A percentile compares a stretch with the other conserved stretches of the same genome.
Evolutionary conservation across 164 flowering plant genomes (phyloP).

Genomic region (Magnolia sinica): DNA sequence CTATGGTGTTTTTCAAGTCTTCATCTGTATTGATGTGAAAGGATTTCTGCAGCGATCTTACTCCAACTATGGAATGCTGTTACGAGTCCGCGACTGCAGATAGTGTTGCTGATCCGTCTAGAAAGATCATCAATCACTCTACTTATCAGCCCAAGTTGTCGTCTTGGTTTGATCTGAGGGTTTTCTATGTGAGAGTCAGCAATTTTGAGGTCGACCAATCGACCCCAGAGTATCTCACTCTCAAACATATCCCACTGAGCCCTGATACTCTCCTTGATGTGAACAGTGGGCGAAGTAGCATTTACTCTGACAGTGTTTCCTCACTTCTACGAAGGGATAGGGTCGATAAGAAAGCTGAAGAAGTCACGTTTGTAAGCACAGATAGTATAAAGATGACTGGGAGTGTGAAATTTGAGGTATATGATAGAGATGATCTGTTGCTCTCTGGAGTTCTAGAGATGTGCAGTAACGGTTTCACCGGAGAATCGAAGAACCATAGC

Average conservation of each 20-base stretch:
- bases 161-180: constrained; percentile 76
- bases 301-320: constrained; percentile 51
- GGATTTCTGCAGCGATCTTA: background rate
- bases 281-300: constrained; percentile 56
- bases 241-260: constrained; percentile 66
- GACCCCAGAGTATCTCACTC: constrained; percentile 62
- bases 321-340: constrained; percentile 69
- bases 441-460: constrained; percentile 69
- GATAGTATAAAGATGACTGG: constrained; percentile 73
- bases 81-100: constrained; percentile 28
- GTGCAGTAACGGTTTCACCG: constrained; percentile 44
- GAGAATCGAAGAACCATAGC: constrained; percentile 31
- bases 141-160: constrained; percentile 34
- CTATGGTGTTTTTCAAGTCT: background rate
- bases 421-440: constrained; percentile 52
- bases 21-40: background rate
- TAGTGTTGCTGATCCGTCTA: constrained; percentile 30
- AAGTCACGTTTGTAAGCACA: constrained; percentile 75
- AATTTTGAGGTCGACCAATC: constrained; percentile 62
- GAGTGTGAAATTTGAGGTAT: constrained; percentile 76
- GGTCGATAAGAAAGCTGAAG: constrained; percentile 70
- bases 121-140: constrained; percentile 20
- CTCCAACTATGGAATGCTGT: constrained; percentile 34
- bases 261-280: constrained; percentile 75
- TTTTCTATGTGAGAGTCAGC: constrained; percentile 73